Evolutionary conservation across 495 filamentous ascomycete species (phyloP).

Genomic region (Tuber calosporum): DNA sequence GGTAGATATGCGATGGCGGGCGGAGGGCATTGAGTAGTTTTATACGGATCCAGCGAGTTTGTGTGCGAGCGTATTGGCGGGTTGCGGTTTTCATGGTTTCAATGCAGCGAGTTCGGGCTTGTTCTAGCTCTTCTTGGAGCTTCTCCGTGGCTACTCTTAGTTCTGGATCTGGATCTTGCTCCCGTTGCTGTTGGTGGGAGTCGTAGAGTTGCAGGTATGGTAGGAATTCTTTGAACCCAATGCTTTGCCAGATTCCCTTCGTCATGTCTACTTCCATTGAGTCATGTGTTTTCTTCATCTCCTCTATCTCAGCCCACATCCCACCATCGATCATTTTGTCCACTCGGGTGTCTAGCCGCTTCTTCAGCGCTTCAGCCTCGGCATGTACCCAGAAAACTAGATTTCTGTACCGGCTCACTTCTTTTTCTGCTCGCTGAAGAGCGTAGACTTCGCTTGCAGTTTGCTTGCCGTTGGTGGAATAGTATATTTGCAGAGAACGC

Average conservation of each 20-base stretch:
- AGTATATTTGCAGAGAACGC: slow-evolving; percentile 81
- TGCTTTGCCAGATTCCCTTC: slow-evolving; percentile 88
- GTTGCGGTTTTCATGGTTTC: slow-evolving; percentile 67
- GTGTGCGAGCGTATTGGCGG: slow-evolving; percentile 75
- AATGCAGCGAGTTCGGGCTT: slow-evolving; percentile 42
- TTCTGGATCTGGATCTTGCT: background rate
- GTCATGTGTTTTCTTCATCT: slow-evolving; percentile 58
- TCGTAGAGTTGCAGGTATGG: slow-evolving; percentile 56
- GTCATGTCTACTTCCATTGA: slow-evolving; percentile 59
- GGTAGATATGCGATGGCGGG: slow-evolving; percentile 50
- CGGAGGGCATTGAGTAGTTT: slow-evolving; percentile 62
- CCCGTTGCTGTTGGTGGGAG: slow-evolving; percentile 11
- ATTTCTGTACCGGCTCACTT: slow-evolving; percentile 48
- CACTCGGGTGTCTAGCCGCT: slow-evolving; percentile 67
- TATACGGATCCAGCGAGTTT: slow-evolving; percentile 77
- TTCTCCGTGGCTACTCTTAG: slow-evolving; percentile 27
- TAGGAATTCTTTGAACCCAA: slow-evolving; percentile 87
- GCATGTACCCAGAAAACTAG: slow-evolving; percentile 87
- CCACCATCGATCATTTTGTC: slow-evolving; percentile 74
- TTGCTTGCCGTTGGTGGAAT: slow-evolving; percentile 57
- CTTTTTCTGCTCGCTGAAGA: slow-evolving; percentile 53
- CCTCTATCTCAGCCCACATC: slow-evolving; percentile 53
- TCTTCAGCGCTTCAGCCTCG: slow-evolving; percentile 55
- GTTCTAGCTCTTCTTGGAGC: slow-evolving; percentile 29
- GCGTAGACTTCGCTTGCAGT: slow-evolving; percentile 82